Evolutionary conservation across 805 yeast genomes (phyloP), one percentile per base, ranked within the genome.

Genomic region (Saccharomyces mikatae): DNA sequence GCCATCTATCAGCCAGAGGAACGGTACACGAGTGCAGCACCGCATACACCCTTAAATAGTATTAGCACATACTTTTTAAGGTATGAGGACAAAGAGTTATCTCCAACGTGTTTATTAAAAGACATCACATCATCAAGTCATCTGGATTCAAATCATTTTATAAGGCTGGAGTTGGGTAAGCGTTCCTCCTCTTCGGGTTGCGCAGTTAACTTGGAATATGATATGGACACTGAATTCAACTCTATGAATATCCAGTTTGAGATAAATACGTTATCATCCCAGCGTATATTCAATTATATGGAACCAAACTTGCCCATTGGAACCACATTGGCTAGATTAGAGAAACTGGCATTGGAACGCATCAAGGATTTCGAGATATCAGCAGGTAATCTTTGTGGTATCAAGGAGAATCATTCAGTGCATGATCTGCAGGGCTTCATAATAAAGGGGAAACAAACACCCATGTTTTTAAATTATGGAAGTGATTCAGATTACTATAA

Each of bases 381-480:
- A 31, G 27, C 41, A n/a, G 48, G 47, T n/a, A 47, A 57, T 31
- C 49, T 61, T 26, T 67, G 70, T 52, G 41, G 50, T 8, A 17
- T 52, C 1, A 47, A 48, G 11, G 55, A 58, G 3, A 31, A 46
- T 0, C 70, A 68, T 54, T 46, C 58, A 0, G 27, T 48, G 2
- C 36, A 52, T 11, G 66, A 64, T 50, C 51, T 65, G 3, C 21
- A 58, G 1, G 64, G 64, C 1, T 58, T 67, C 11, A 62, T 62
- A 29, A 52, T 63, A 47, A 54, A 62, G 21, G 71, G 70, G 2
- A 58, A 58, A 36, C 58, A 58, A 27, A 31, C 53, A 4, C 56
- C 55, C 4, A 54, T 56, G 2, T 49, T 22, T 9, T 48, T 64
- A n/a, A 47, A 54, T n/a, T 56, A 57, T 21, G 60, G 54, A n/a